These are phyloP conservation scores for Skeletonema grethae DNA, from an alignment of 108 stramenopile species.

Conservation along the genomic window DNA sequence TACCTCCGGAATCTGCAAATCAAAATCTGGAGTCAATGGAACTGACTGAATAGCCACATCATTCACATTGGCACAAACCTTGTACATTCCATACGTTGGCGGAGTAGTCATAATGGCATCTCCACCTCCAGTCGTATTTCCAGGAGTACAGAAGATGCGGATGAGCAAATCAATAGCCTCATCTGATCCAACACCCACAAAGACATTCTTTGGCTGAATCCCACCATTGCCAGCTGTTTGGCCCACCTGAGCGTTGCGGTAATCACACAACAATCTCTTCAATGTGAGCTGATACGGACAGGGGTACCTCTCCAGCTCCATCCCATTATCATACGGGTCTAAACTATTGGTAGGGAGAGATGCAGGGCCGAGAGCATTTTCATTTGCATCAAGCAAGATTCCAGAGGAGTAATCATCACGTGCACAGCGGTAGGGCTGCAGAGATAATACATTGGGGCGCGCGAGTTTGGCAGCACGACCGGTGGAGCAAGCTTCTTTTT, in stretches of 20 bases:
- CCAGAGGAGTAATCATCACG: constrained; percentile 94
- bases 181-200: constrained; percentile 95
- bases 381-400: constrained; percentile 95
- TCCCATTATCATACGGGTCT: constrained; percentile 58
- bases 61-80: constrained; percentile 95
- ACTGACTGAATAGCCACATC: constrained; percentile 80
- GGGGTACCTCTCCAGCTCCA: constrained; percentile 70
- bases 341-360: constrained; percentile 63
- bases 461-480: constrained; percentile 73
- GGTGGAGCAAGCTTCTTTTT: constrained; percentile 29
- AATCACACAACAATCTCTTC: constrained; percentile 74
- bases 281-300: constrained; percentile 79
- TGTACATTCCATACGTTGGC: constrained; percentile 98
- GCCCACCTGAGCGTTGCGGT: constrained; percentile 42
- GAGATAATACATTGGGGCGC: constrained; percentile 89
- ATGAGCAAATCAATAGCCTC: constrained; percentile 97
- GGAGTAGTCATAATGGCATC: constrained; percentile 90
- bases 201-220: constrained; percentile 83
- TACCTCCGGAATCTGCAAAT: constrained; percentile 71
- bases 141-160: constrained; percentile 93
- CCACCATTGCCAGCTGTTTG: constrained; percentile 33
- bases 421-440: constrained; percentile 95
- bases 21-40: constrained; percentile 82
- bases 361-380: constrained; percentile 91
- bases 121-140: constrained; percentile 31